Evolutionary conservation across 306 rosid genomes (phyloP), one percentile per base, ranked within the genome.

Genomic region (Geum urbanum): DNA sequence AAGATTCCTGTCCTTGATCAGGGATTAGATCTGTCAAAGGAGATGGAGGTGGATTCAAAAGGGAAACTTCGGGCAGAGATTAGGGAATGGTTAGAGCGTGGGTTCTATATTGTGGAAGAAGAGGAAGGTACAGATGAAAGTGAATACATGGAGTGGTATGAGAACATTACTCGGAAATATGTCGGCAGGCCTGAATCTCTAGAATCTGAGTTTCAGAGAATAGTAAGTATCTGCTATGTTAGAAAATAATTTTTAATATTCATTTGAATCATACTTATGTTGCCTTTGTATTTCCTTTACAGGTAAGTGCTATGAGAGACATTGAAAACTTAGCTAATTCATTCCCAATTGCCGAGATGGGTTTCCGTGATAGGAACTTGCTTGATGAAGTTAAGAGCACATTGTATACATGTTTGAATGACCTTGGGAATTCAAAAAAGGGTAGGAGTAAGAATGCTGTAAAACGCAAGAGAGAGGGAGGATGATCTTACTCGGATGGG

Each of bases 181-280:
- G 85, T 88, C 0, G 92, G 92, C 51, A 78, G 91, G 73, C 85
- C 86, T 20, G 84, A 90, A 67, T 83, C 96, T 15, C 71, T 90
- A 41, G 97, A 88, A 53, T 85, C 97, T 1, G 91, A 91, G 83
- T 84, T 88, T 79, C 88, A 91, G 81, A 85, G 89, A 79, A 76
- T 82, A 20, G 88, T 77, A 86, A 81, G 96, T 59, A 57, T 54
- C 60, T 56, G 54, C 72, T 14, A 47, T 2, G 6, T 8, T n/a
- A 61, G 53, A 51, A 20, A 32, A 35, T 18, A 15, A 49, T 50
- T 49, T 66, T 53, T 9, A 46, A 68, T 64, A 59, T 69, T 75
- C 56, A 9, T 71, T 53, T 54, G 27, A 71, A 72, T 65, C 11
- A 44, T 43, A 52, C 37, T 71, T 9, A 1, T 22, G 63, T 47